Evolutionary conservation across 2,329 filamentous ascomycete genomes (phyloP).

Genomic region (Basipetospora chlamydospora): DNA sequence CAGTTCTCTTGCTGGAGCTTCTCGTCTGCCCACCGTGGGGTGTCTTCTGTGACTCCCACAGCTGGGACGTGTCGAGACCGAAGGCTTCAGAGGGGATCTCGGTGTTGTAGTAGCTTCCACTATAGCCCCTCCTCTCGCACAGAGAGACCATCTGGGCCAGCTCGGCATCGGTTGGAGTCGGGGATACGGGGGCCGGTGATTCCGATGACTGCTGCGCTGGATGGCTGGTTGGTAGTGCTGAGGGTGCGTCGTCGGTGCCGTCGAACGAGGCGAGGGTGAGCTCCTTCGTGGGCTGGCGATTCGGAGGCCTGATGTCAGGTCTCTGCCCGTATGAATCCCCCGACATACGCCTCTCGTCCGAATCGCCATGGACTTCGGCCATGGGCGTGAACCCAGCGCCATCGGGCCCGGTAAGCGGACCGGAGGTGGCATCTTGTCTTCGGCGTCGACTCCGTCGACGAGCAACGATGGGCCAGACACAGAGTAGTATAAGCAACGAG

Average conservation of each 20-base stretch:
- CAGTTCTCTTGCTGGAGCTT: no score
- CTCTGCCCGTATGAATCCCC: constrained; percentile 2
- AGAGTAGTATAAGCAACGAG: constrained; percentile 7
- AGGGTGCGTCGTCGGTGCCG: constrained; percentile 1
- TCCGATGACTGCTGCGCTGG: background rate
- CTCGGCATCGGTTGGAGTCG: constrained; percentile 1
- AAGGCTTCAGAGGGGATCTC: constrained; percentile 8
- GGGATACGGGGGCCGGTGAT: background rate
- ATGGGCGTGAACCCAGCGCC: background rate
- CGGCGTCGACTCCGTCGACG: constrained; percentile 7
- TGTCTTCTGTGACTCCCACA: no score
- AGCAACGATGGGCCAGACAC: constrained; percentile 9
- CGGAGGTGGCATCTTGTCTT: constrained; percentile 1
- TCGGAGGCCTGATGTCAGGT: background rate
- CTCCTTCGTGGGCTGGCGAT: constrained; percentile 3
- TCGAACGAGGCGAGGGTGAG: constrained; percentile 3
- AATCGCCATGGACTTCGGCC: constrained; percentile 1
- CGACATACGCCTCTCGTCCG: constrained; percentile 4
- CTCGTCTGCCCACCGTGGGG: no score
- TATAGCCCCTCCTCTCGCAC: constrained; percentile 4
- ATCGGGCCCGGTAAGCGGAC: background rate
- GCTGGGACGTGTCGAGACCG: no score
- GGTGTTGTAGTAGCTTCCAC: constrained; percentile 7
- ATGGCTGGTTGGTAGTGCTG: background rate
- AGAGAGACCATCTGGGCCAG: constrained; percentile 3